Evolutionary conservation across 768 basidiomycete species (phyloP).

Genomic region (Leccinum obscurum): DNA sequence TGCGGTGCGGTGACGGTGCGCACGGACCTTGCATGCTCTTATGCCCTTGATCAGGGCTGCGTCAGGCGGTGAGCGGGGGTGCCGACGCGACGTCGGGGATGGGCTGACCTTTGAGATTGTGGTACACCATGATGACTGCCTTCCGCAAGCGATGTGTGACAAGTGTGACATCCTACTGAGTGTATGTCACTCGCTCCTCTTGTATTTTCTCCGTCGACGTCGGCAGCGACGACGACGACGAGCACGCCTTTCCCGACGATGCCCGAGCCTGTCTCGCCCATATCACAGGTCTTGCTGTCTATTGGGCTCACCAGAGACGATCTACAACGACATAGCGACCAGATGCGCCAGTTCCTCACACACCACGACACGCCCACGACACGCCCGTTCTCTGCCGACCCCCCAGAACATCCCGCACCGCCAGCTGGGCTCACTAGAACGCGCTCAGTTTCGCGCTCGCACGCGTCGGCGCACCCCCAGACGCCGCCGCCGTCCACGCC

Average conservation of each 20-base stretch:
- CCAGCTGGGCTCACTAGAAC: conserved; percentile 45
- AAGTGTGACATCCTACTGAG: conserved; percentile 15
- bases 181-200: not conserved
- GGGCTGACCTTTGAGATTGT: conserved; percentile 78
- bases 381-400: conserved; percentile 41
- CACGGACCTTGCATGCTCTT: conserved; percentile 86
- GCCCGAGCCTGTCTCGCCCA: conserved; percentile 53
- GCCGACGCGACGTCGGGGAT: conserved; percentile 1
- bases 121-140: conserved; percentile 66
- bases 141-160: conserved; percentile 21
- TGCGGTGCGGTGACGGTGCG: conserved; percentile 21
- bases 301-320: conserved; percentile 80
- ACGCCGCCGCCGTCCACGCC: conserved; percentile 55
- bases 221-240: conserved; percentile 24
- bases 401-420: conserved; percentile 30
- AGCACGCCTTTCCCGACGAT: not conserved
- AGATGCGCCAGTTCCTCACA: conserved; percentile 79
- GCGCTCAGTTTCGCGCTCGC: conserved; percentile 48
- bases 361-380: conserved; percentile 48
- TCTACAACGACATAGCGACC: conserved; percentile 65
- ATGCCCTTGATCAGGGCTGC: conserved; percentile 97
- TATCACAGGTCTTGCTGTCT: conserved; percentile 67
- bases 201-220: conserved; percentile 21
- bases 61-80: conserved; percentile 21
- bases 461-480: conserved; percentile 39